Evolutionary conservation across 148 eudicot species (phyloP), one percentile per base, ranked within the genome.

Genomic region (Selenicereus undatus): DNA sequence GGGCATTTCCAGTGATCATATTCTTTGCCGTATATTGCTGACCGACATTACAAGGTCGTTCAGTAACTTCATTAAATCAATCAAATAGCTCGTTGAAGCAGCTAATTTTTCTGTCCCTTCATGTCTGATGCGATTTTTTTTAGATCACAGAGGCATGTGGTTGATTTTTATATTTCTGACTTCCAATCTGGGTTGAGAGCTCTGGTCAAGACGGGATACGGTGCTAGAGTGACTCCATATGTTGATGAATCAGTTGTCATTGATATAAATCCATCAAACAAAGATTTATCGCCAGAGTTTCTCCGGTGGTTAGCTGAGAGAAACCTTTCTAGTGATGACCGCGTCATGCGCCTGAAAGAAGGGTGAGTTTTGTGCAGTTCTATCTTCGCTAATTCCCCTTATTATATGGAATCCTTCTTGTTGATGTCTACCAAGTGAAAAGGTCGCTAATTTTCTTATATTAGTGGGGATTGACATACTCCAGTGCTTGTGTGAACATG

Each of bases 101-200:
- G 62, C 21, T 56, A 68, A 43, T 20, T 22, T 43, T 50, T 74
- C 11, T 50, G 70, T 39, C 43, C 43, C 27, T 52, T 18, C 8
- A 39, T 74, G 22, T 71, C 68, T 81, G 65, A 84, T 74, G 35
- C 29, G 42, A 68, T 65, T 64, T 26, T 65, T 32, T 52, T 64
- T 65, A 11, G 64, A 80, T 82, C 84, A 88, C 94, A 95, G 98
- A 92, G 95, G 83, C 98, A 93, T 73, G 97, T 86, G 71, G 97
- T 93, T 79, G 98, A 93, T 85, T 95, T 95, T 83, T 95, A 95
- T 83, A 95, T 95, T 72, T 95, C 98, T 30, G 98, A 95, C 86
- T 95, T 93, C 87, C 98, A 95, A 81, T 93, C 98, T 79, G 98
- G 98, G 26, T 78, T 95, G 86, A 89, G 98, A 74, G 98, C 98